Evolutionary conservation across 805 yeast genomes (phyloP), one percentile per base, ranked within the genome.

Genomic region (Wickerhamomyces bisporus): DNA sequence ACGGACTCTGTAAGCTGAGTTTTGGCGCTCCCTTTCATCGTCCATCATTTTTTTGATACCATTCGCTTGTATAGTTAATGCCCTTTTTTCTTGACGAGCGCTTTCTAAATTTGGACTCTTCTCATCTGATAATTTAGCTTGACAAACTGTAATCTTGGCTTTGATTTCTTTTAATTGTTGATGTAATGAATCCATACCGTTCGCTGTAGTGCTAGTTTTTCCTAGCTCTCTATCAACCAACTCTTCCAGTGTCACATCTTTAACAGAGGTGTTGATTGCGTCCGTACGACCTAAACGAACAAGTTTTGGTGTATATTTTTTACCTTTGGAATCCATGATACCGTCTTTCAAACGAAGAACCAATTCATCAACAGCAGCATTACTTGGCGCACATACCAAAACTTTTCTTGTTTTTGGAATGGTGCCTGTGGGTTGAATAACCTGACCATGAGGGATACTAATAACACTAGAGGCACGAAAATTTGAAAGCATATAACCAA

Each of bases 311-410:
- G 58, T 57, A 43, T 77, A 73, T 2, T 53, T 44, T 11, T 61
- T 60, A 1, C 91, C 91, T 26, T 63, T 57, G 16, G 80, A 63
- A 46, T 74, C 69, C 30, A 61, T 60, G 2, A 89, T 79, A 6
- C 96, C 97, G 15, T 66, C 68, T 47, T 81, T 79, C 42, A 93
- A 65, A 56, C 99, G 81, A 15, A 88, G 52, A 12, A 88, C 93
- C 43, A 93, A 68, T 57, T 94, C 98, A 62, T 93, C 99, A 4
- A 93, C 96, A 12, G 99, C 99, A 1, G 99, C 99, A 65, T 93
- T 93, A 57, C 96, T 86, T 3, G 99, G 99, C 2, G 98, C 98
- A 73, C 98, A 94, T 15, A 93, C 78, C 35, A 93, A 64, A 1
- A 93, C 76, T 41, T 86, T 85, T 26, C 75, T 69, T 21, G 62